phyloP scores from a whole-genome alignment of 140 eudicot genomes.

The Cichorium intybus region DNA sequence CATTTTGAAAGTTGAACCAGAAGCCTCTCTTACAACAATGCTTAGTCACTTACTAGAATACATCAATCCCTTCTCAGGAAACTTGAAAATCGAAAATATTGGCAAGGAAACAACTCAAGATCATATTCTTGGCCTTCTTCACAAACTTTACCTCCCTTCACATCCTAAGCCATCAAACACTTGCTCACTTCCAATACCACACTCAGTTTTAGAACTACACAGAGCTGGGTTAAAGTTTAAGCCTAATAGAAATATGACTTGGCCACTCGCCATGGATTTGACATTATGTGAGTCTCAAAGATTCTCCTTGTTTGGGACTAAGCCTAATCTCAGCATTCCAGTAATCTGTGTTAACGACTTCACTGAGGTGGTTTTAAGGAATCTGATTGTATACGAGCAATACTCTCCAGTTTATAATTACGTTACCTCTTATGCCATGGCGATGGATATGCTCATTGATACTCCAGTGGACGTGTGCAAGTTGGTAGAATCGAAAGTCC shows the following conservation, averaged over 20 bases:
- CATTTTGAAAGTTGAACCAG: background rate
- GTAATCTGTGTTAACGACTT: background rate
- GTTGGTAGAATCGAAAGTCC: background rate
- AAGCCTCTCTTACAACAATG: slow-evolving; percentile 3
- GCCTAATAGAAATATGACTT: background rate
- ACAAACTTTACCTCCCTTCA: slow-evolving; percentile 11
- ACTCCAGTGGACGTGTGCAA: background rate
- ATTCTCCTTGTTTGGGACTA: background rate
- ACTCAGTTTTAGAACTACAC: slow-evolving; percentile 15
- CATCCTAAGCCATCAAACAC: background rate
- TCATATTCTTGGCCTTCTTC: slow-evolving; percentile 33
- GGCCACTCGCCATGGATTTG: slow-evolving; percentile 6
- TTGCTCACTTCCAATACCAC: background rate
- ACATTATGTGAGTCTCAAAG: background rate
- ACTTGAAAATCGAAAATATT: background rate
- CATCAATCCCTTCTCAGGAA: slow-evolving; percentile 18
- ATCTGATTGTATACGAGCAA: slow-evolving; percentile 29
- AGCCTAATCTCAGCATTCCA: slow-evolving; percentile 9
- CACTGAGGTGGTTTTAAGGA: slow-evolving; percentile 24
- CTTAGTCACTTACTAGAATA: slow-evolving; percentile 8
- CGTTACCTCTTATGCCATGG: background rate
- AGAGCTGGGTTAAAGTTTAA: slow-evolving; percentile 24
- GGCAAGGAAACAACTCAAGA: background rate
- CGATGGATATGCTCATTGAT: background rate
- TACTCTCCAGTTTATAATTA: background rate